Evolutionary conservation across 148 eudicot genomes (phyloP).

Genomic region (Camellia sinensis): DNA sequence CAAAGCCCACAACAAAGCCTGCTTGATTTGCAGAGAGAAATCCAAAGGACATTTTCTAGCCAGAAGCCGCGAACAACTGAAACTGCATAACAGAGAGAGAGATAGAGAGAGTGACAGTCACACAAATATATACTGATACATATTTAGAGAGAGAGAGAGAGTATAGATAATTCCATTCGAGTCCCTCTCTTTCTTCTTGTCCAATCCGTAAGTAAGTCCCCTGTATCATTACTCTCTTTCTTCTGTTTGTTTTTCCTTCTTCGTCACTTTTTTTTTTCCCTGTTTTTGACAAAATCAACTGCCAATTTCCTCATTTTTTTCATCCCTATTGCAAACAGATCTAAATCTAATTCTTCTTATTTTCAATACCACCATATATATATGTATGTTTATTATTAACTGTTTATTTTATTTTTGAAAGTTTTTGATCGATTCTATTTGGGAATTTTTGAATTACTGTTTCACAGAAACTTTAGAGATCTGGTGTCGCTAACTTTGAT

Average conservation of each 20-base stretch:
- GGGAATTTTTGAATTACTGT: slow-evolving; percentile 7
- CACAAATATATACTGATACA: slow-evolving; percentile 5
- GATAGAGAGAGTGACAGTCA: slow-evolving; percentile 9
- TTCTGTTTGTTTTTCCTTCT: slow-evolving; percentile 15
- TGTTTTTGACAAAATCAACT: not conserved
- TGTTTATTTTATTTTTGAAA: not conserved
- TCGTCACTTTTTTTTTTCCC: not conserved
- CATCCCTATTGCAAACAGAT: slow-evolving; percentile 25
- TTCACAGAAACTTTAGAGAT: slow-evolving; percentile 29
- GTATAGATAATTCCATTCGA: slow-evolving; percentile 20
- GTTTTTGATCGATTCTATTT: not conserved
- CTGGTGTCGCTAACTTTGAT: slow-evolving; percentile 13
- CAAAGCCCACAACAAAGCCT: slow-evolving; percentile 13
- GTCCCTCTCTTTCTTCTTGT: slow-evolving; percentile 25
- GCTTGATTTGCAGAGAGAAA: slow-evolving; percentile 26
- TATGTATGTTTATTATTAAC: slow-evolving; percentile 1
- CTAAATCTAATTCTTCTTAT: slow-evolving; percentile 14
- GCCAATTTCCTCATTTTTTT: not conserved
- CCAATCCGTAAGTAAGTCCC: slow-evolving; percentile 56
- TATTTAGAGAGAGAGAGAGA: not conserved
- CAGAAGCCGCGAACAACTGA: slow-evolving; percentile 18
- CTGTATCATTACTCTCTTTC: slow-evolving; percentile 8
- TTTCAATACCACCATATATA: too few species aligned
- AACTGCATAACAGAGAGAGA: slow-evolving; percentile 6
- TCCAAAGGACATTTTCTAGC: slow-evolving; percentile 28